Percentiles rank a stretch among this genome's conserved stretches.
These are phyloP conservation scores for Aspergillus bombycis DNA, from an alignment of 2,329 filamentous ascomycete genomes.

Conservation along the genomic window DNA sequence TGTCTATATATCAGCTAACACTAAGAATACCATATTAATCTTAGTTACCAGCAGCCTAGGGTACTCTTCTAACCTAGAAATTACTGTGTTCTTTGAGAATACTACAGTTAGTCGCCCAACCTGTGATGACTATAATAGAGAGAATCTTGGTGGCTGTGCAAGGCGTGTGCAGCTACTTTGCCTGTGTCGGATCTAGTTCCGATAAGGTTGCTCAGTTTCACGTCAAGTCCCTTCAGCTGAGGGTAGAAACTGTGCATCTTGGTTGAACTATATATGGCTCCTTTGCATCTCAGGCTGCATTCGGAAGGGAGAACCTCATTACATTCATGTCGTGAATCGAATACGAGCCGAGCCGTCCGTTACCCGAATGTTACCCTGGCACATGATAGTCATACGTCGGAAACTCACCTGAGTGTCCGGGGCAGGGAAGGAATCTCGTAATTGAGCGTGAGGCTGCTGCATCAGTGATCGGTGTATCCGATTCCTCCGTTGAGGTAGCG, in stretches of 20 bases:
- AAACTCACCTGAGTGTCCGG: too few species aligned
- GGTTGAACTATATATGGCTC: slow-evolving; percentile 28
- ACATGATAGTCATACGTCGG: too few species aligned
- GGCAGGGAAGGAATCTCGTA: too few species aligned
- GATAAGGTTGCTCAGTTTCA: slow-evolving; percentile 46
- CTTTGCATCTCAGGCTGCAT: too few species aligned
- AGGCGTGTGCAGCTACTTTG: slow-evolving; percentile 45
- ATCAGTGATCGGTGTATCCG: too few species aligned
- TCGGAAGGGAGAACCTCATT: too few species aligned
- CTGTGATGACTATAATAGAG: slow-evolving; percentile 28
- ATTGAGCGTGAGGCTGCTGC: too few species aligned
- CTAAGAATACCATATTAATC: neutral
- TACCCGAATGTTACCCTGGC: too few species aligned
- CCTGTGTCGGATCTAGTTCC: slow-evolving; percentile 40
- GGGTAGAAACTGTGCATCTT: slow-evolving; percentile 15
- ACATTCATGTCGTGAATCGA: too few species aligned
- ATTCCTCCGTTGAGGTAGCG: too few species aligned
- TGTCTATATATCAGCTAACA: neutral
- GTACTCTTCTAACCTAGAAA: slow-evolving; percentile 24
- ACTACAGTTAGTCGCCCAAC: slow-evolving; percentile 14
- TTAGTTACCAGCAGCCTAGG: slow-evolving; percentile 12
- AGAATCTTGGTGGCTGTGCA: slow-evolving; percentile 38
- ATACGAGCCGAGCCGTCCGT: too few species aligned
- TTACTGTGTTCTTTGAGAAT: slow-evolving; percentile 24
- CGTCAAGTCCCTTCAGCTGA: slow-evolving; percentile 22